Percentiles rank a stretch among this genome's conserved stretches.
Evolutionary conservation across 2,329 filamentous ascomycete species (phyloP).

Genomic region (Cladosporium cucumerinum): DNA sequence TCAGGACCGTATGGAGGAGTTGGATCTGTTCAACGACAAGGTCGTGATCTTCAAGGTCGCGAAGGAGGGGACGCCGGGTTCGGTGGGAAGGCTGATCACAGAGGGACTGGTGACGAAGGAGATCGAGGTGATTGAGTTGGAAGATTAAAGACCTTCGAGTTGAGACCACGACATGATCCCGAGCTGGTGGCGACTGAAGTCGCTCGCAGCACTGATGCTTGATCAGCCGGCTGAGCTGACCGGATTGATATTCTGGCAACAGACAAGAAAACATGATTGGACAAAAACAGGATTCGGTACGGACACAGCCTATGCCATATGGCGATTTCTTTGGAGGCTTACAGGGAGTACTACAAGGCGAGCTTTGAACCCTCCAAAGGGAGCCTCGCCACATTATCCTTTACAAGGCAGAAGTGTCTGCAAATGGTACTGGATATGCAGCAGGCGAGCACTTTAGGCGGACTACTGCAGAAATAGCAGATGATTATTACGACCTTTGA

Average conservation of each 20-base stretch:
- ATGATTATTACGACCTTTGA: neutral
- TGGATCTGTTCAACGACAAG: conserved; percentile 33
- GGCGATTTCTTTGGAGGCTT: neutral
- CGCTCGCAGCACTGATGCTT: neutral
- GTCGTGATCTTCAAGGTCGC: conserved; percentile 31
- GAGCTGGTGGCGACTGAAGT: neutral
- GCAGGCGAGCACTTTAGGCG: neutral
- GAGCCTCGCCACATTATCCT: neutral
- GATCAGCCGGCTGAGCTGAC: neutral
- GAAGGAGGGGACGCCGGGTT: conserved; percentile 4
- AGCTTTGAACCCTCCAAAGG: neutral
- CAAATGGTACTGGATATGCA: neutral
- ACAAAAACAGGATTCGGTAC: neutral
- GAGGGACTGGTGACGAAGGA: conserved; percentile 20
- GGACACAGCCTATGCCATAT: neutral
- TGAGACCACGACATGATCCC: neutral
- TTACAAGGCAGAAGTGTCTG: neutral
- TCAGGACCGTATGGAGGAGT: conserved; percentile 25
- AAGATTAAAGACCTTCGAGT: conserved; percentile 2
- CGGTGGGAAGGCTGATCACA: conserved; percentile 19
- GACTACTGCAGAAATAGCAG: neutral
- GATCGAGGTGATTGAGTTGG: conserved; percentile 20
- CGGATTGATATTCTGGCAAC: neutral
- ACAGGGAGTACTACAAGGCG: neutral
- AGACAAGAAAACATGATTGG: neutral